Evolutionary conservation across 2,329 filamentous ascomycete species (phyloP), one percentile per base, ranked within the genome.

Genomic region (Blastomyces gilchristii): DNA sequence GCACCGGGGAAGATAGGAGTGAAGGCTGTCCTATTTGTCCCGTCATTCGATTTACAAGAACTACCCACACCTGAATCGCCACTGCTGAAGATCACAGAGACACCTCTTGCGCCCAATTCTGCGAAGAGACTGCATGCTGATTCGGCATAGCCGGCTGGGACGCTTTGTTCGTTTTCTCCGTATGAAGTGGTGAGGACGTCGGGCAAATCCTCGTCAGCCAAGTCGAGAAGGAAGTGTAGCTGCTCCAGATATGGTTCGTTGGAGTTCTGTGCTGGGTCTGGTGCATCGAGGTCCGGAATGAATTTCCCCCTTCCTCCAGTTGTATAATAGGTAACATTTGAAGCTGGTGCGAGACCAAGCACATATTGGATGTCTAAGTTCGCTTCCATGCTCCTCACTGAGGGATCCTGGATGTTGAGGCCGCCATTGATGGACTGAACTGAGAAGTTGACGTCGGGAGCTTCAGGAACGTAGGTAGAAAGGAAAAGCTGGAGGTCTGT

Each of bases 231-330:
- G 70, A 86, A 83, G 63, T 82, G 79, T 6, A 87, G 79, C 72
- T 87, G 85, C 18, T 82, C 82, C 2, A 90, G 77, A 71, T 86
- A 90, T 0, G 86, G 86, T 75, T 90, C 87, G 67, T 88, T 86
- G 11, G 76, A 76, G 65, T 85, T 81, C 66, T 76, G 67, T 9
- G 69, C 70, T 0, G 67, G 53, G 31, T 69, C 45, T 71, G 79
- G 37, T 71, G 80, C 69, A 67, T 77, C 75, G 14, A 77, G 67
- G 62, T 83, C 80, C 1, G 82, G 80, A 1, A 79, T 71, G 63
- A 83, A 76, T 0, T 79, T 80, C 56, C 79, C 83, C 28, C 73
- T 75, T 41, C 86, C 86, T 28, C 79, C 85, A 0, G 83, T 86
- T 59, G 81, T 83, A 72, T 84, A 89, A 63, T 82, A 83, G 4